Conservation (phyloP, 495 filamentous ascomycete genomes). For the Aspergillus nidulans region DNA sequence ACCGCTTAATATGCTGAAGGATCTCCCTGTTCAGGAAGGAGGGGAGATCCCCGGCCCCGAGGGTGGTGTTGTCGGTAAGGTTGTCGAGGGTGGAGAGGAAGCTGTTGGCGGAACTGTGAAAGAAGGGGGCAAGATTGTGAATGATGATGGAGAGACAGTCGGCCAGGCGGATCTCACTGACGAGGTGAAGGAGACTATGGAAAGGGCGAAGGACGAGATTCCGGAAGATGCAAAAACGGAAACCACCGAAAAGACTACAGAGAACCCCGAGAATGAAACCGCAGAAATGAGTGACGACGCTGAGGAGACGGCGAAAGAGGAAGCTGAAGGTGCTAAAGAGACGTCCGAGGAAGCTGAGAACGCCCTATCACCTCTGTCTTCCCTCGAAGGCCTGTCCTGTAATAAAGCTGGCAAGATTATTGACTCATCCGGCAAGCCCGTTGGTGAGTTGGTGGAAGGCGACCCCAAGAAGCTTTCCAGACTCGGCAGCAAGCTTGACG, state of each 20-base stretch:
- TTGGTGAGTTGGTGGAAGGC: constrained; percentile 58
- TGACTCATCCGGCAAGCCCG: constrained; percentile 43
- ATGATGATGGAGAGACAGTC: constrained; percentile 61
- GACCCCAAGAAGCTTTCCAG: constrained; percentile 55
- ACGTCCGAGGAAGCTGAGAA: constrained; percentile 30
- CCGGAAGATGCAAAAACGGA: constrained; percentile 21
- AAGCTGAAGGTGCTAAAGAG: constrained; percentile 28
- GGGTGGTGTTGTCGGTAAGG: constrained; percentile 52
- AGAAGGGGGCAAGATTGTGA: constrained; percentile 60
- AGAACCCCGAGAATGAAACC: constrained; percentile 27
- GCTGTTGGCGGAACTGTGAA: constrained; percentile 57
- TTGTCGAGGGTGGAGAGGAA: constrained; percentile 57
- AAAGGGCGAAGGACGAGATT: constrained; percentile 16
- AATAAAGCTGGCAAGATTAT: constrained; percentile 62
- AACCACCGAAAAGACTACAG: constrained; percentile 25
- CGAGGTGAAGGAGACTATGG: constrained; percentile 27
- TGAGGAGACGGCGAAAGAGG: constrained; percentile 22
- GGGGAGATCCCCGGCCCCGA: constrained; percentile 52
- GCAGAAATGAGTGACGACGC: constrained; percentile 17
- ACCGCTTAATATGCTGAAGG: constrained; percentile 46
- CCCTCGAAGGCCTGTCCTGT: constrained; percentile 56
- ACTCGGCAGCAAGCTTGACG: constrained; percentile 51
- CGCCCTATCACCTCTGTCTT: constrained; percentile 50
- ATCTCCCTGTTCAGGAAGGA: constrained; percentile 52
- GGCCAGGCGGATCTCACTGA: constrained; percentile 26